Conservation (phyloP, 257 asterid genomes). For the Dorcoceras hygrometricum region DNA sequence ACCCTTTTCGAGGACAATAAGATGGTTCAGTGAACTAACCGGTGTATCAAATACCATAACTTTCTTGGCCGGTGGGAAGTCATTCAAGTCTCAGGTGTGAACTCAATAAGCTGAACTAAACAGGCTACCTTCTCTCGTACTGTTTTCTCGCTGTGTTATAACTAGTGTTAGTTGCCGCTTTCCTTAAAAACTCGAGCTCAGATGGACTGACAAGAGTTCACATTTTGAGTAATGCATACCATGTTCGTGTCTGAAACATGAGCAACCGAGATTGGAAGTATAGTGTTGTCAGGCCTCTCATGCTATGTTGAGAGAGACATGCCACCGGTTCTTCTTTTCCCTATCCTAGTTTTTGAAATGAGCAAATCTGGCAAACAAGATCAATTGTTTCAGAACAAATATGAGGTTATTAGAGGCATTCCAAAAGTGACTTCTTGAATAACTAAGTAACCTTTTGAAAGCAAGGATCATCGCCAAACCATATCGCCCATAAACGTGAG, state of each 20-base stretch:
- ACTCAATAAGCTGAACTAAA: neutral
- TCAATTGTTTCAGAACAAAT: neutral
- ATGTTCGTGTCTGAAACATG: neutral
- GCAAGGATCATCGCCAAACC: conserved; percentile 48
- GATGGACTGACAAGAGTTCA: neutral
- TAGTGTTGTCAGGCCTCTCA: neutral
- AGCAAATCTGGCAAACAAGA: neutral
- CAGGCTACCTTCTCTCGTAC: neutral
- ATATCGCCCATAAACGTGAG: conserved; percentile 65
- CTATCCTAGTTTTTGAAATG: neutral
- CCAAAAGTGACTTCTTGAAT: neutral
- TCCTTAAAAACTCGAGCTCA: neutral
- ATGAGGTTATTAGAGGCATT: neutral
- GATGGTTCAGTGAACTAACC: neutral
- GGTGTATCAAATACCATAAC: neutral
- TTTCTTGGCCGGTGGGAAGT: neutral
- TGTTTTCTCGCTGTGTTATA: neutral
- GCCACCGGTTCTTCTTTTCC: neutral
- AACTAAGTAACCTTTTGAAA: neutral
- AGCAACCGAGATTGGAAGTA: neutral
- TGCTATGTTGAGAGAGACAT: neutral
- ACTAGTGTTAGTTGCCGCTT: neutral
- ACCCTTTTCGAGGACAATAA: neutral
- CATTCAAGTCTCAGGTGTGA: neutral
- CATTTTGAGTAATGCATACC: neutral